A percentile compares a stretch with the other conserved stretches of the same genome.
These are phyloP conservation scores for Macrophomina pseudophaseolina DNA, from an alignment of 2,329 filamentous ascomycete genomes.

Conservation along the genomic window DNA sequence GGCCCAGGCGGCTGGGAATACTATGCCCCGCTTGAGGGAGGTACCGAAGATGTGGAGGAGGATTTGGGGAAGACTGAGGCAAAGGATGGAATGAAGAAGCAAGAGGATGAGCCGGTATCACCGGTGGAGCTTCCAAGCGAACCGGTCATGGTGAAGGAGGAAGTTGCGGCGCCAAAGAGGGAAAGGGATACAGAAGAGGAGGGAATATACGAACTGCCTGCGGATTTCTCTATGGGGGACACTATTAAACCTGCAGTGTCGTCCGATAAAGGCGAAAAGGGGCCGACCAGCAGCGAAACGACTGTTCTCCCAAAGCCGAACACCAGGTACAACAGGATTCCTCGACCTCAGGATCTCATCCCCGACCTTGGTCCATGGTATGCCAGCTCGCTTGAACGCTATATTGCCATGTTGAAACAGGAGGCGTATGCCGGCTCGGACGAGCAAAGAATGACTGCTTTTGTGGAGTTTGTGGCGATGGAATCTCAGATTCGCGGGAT, in stretches of 20 bases:
- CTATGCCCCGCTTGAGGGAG: slow-evolving; percentile 25
- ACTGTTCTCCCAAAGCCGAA: background rate
- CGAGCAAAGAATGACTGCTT: slow-evolving; percentile 59
- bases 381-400: slow-evolving; percentile 60
- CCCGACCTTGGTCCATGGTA: slow-evolving; percentile 64
- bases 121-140: slow-evolving; percentile 24
- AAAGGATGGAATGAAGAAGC: slow-evolving; percentile 34
- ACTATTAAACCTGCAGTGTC: background rate
- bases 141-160: background rate
- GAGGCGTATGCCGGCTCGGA: slow-evolving; percentile 56
- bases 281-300: background rate
- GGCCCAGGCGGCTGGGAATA: slow-evolving; percentile 47
- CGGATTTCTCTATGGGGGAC: slow-evolving; percentile 20
- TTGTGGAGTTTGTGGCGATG: slow-evolving; percentile 53
- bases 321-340: slow-evolving; percentile 10
- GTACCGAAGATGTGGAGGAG: slow-evolving; percentile 35
- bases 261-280: background rate
- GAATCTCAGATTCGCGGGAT: slow-evolving; percentile 48
- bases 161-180: background rate
- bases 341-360: slow-evolving; percentile 42
- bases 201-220: slow-evolving; percentile 14
- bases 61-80: slow-evolving; percentile 40
- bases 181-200: background rate
- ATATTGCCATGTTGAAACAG: slow-evolving; percentile 59
- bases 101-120: slow-evolving; percentile 32